Conservation (phyloP, 1,139 yeast species). For the Saccharomyces hybrid region DNA sequence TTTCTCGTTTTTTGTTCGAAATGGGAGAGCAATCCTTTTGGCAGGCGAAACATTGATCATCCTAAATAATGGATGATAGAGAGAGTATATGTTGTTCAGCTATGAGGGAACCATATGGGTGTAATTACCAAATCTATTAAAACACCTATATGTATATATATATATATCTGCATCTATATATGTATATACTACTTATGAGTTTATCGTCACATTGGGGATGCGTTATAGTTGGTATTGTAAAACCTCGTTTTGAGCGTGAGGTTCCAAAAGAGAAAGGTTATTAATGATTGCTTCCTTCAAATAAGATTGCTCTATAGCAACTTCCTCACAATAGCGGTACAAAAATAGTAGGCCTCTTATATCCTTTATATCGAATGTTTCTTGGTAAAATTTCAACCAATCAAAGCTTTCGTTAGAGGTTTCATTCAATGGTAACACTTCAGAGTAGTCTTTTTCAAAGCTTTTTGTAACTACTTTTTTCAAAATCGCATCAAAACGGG, state of each 20-base stretch:
- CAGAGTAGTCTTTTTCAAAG: constrained; percentile 27
- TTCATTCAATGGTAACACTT: constrained; percentile 17
- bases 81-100: no score
- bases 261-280: constrained; percentile 19
- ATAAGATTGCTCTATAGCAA: constrained; percentile 1
- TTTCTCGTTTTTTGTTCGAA: background rate
- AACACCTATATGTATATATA: background rate
- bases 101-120: background rate
- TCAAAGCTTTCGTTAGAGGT: constrained; percentile 17
- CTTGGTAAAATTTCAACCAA: constrained; percentile 19
- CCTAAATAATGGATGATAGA: background rate
- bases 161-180: background rate
- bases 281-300: constrained; percentile 20
- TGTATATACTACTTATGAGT: background rate
- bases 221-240: constrained; percentile 24
- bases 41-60: background rate
- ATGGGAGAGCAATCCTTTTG: background rate
- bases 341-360: constrained; percentile 19
- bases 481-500: constrained; percentile 26
- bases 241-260: constrained; percentile 19
- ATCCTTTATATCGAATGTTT: constrained; percentile 10
- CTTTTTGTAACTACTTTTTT: constrained; percentile 33
- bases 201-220: background rate
- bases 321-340: constrained; percentile 9
- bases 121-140: no score